Base-by-base conservation (phyloP, 2,329 filamentous ascomycete species). In the Aspergillus transmontanensis region DNA sequence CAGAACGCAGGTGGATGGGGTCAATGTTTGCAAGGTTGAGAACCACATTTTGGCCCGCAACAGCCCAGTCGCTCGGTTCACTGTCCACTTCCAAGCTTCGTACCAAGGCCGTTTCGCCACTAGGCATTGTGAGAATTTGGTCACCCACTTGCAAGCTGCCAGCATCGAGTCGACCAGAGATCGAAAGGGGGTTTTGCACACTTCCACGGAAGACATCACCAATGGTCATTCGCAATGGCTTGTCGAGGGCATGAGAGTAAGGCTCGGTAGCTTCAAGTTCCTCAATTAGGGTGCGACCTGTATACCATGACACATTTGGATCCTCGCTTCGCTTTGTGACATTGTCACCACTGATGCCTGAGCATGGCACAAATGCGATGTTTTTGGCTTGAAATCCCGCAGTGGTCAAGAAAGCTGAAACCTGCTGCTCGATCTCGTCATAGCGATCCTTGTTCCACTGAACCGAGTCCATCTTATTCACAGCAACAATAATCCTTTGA, bases 391-490 rank as follows among this genome's bases (percentile, higher is more conserved):
- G 87, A 73, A 98, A 99, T 1, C 92, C 93, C 0, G 94, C 91
- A 0, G 89, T 87, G 0, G 86, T 88, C 64, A 99, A 82, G 75
- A 99, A 97, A 0, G 92, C 89, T 0, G 87, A 87, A 67, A 97
- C 89, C 71, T 97, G 92, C 65, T 93, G 87, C 50, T 87, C 85
- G 61, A 99, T 97, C 71, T 96, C 91, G 28, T 92, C 86, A 70
- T 96, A 99, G 2, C 93, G 87, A 5, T 88, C 89, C 75, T 92
- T 83, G 2, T 89, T 91, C 96, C 96, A 99, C 6, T 83, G 81
- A 7, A 94, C 89, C 19, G 89, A 90, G 75, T 99, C 95, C 71
- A 99, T 89, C 78, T 99, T 99, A 81, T 99, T 99, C 65, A 99
- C 88, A 1, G 92, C 94, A 32, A 99, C 90, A 48, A 99, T 89